These are phyloP conservation scores for Aspergillus hancockii DNA, from an alignment of 495 filamentous ascomycete genomes.

Conservation along the genomic window DNA sequence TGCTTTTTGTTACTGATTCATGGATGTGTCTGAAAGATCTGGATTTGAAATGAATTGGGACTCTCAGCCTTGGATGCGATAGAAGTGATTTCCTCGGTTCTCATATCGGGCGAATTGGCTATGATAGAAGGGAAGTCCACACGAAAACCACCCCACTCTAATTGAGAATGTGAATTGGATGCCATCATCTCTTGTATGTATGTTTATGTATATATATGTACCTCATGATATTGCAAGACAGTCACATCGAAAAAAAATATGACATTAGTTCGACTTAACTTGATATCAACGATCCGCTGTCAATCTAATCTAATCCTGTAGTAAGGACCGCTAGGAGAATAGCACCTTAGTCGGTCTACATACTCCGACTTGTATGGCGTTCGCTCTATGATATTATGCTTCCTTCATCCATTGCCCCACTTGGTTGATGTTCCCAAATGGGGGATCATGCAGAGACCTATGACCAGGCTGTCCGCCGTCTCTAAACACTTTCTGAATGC, in stretches of 20 bases:
- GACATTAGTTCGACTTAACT: neutral
- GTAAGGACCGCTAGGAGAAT: no score
- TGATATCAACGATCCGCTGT: neutral
- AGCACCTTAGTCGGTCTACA: no score
- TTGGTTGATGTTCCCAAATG: no score
- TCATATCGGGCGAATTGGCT: neutral
- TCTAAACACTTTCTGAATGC: no score
- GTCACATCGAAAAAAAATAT: neutral
- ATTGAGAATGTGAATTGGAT: slow-evolving; percentile 12
- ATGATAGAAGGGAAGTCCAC: slow-evolving; percentile 1
- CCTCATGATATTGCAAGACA: neutral
- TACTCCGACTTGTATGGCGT: no score
- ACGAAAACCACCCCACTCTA: slow-evolving; percentile 22
- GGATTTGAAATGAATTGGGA: slow-evolving; percentile 7
- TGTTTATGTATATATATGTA: slow-evolving; percentile 10
- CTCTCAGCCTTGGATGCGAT: slow-evolving; percentile 7
- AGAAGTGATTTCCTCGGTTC: neutral
- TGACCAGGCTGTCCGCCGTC: no score
- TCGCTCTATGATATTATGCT: no score
- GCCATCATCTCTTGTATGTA: slow-evolving; percentile 17
- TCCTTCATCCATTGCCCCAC: no score
- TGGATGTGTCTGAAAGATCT: slow-evolving; percentile 12
- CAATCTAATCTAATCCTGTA: no score
- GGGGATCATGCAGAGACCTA: no score
- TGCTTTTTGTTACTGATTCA: slow-evolving; percentile 11